Percentiles rank a stretch among this genome's conserved stretches.
phyloP scores from a whole-genome alignment of 2,329 filamentous ascomycete species.

The Rhexocercosporidium sp. region DNA sequence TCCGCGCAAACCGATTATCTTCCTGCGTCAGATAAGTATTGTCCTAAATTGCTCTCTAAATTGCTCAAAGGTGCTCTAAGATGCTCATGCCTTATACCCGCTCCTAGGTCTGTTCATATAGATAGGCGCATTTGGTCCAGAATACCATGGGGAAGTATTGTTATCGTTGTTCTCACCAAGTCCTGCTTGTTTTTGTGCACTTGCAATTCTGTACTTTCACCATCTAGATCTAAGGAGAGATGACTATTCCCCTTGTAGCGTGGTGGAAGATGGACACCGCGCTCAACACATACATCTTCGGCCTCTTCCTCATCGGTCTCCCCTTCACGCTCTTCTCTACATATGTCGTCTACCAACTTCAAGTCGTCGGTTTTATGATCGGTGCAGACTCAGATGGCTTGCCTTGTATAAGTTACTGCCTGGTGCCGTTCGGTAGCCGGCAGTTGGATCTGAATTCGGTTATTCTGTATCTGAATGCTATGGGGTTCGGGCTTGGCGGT shows the following conservation, averaged over 20 bases:
- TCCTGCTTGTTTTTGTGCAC: not conserved
- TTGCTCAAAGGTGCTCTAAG: constrained; percentile 4
- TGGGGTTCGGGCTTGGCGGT: constrained; percentile 15
- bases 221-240: not conserved
- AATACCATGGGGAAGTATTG: not conserved
- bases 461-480: constrained; percentile 8
- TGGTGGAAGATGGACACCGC: constrained; percentile 14
- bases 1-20: no score
- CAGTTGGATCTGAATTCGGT: constrained; percentile 13
- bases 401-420: constrained; percentile 11
- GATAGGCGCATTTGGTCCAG: not conserved
- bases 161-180: not conserved
- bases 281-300: constrained; percentile 16
- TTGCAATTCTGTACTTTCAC: not conserved
- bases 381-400: constrained; percentile 6
- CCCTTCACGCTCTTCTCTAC: constrained; percentile 12
- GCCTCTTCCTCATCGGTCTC: constrained; percentile 14
- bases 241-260: not conserved
- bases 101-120: not conserved
- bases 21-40: not conserved
- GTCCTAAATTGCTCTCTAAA: constrained; percentile 7
- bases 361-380: constrained; percentile 13
- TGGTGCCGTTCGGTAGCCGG: constrained; percentile 14
- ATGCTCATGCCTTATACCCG: not conserved
- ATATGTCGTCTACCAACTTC: constrained; percentile 18